These are phyloP conservation scores for Mortierella sp. DNA, from an alignment of 371 early-diverging fungal genomes.

Conservation along the genomic window DNA sequence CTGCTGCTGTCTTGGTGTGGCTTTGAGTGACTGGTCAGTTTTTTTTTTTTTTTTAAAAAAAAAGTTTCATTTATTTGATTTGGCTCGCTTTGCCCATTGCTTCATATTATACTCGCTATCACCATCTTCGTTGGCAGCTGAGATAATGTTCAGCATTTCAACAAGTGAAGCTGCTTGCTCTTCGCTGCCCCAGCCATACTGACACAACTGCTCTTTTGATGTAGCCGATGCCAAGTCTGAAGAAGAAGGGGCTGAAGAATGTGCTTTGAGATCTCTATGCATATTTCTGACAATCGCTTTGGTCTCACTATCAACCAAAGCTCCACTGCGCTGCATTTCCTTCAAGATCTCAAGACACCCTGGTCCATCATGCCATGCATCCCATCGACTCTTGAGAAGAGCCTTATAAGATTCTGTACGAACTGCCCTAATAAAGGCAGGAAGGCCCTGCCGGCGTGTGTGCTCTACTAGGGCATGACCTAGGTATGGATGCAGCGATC, in stretches of 20 bases:
- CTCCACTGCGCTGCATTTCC: conserved; percentile 52
- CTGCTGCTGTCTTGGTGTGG: background rate
- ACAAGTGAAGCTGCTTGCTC: conserved; percentile 22
- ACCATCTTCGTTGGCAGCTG: background rate
- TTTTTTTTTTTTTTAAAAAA: too few relatives aligned
- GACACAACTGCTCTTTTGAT: background rate
- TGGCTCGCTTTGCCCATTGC: conserved; percentile 15
- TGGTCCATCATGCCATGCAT: conserved; percentile 32
- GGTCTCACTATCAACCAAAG: conserved; percentile 40
- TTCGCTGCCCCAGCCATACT: conserved; percentile 41
- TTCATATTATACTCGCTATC: conserved; percentile 4
- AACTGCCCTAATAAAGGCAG: conserved; percentile 41
- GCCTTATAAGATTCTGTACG: conserved; percentile 53
- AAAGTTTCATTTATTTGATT: background rate
- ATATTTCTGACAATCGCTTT: conserved; percentile 21
- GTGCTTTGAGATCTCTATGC: conserved; percentile 13
- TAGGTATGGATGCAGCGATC: conserved; percentile 45
- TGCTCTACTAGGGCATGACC: conserved; percentile 50
- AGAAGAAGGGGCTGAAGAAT: background rate
- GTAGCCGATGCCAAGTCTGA: background rate
- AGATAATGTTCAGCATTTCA: conserved; percentile 3
- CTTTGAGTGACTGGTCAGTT: background rate
- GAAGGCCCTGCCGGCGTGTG: conserved; percentile 43
- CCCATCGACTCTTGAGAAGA: conserved; percentile 46
- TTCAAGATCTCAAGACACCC: conserved; percentile 50